Base-by-base conservation (phyloP, 805 yeast species). In the Teunomyces atbi region DNA sequence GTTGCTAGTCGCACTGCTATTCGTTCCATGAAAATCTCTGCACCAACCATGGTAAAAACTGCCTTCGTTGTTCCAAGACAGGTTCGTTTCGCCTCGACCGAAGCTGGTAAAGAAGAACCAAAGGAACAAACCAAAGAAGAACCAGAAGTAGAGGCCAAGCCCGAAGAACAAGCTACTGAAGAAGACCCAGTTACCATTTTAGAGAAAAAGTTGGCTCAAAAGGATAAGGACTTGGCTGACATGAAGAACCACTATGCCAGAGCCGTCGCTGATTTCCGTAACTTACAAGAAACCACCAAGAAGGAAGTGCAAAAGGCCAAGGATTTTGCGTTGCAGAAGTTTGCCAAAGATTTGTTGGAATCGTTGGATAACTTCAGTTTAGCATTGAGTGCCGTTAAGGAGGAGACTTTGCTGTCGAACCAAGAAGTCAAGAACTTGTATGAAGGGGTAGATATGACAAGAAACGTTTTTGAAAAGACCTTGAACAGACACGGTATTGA, bases 361-460 rank as follows among this genome's bases (percentile, higher is more conserved):
- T 85, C 96, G 5, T 79, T 90, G 36, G 97, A 90, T 63, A 90
- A 90, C 71, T 89, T 90, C 61, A 87, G 86, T 37, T 87, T 91
- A 58, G 97, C 97, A 7, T 74, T 91, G 57, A 71, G 74, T 52
- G 82, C 90, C 1, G 90, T 87, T 54, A 76, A 78, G 55, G 81
- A 77, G 54, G 88, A 84, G 41, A 79, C 82, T 26, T 64, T 81
- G 41, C 75, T 74, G 46, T 65, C 77, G 44, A 82, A 83, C 57
- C 68, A 71, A 46, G 94, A 85, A 62, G 79, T 91, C 50, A 77
- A 79, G 52, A 85, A 84, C 64, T 73, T 90, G 53, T 85, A 83
- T 64, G 94, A 89, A 30, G 97, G 97, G 63, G 91, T 90, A 49
- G 80, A 82, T 59, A 88, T 90, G 96, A 90, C 96, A 45, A 84